phyloP scores from a whole-genome alignment of 176 grass and related monocot species.

The Cymbopogon citratus region DNA sequence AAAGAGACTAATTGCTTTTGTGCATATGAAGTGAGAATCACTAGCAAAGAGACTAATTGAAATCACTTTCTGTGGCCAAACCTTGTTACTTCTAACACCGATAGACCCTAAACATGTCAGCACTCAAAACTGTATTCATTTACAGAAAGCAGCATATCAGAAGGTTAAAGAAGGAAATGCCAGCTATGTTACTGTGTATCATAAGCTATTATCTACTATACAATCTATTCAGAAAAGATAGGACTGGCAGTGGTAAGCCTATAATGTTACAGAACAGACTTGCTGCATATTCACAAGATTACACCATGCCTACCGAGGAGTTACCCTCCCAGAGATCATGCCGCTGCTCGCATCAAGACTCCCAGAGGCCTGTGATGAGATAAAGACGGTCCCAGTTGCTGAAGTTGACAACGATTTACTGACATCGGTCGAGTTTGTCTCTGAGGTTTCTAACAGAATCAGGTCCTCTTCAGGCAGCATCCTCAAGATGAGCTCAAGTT shows the following conservation, averaged over 20 bases:
- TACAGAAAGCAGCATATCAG: neutral
- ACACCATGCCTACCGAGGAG: slow-evolving; percentile 27
- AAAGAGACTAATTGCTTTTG: neutral
- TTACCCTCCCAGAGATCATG: slow-evolving; percentile 21
- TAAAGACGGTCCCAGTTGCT: neutral
- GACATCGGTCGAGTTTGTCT: slow-evolving; percentile 17
- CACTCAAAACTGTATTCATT: slow-evolving; percentile 1
- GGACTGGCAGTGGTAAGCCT: neutral
- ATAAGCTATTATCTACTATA: neutral
- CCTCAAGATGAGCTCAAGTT: slow-evolving; percentile 58
- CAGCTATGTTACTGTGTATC: neutral
- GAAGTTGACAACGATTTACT: slow-evolving; percentile 32
- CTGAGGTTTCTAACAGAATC: slow-evolving; percentile 23
- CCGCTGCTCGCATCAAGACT: slow-evolving; percentile 22
- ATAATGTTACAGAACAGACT: slow-evolving; percentile 9
- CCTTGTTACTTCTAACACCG: neutral
- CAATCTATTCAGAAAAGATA: neutral
- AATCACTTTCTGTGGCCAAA: neutral
- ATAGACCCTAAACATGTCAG: neutral
- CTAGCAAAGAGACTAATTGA: neutral
- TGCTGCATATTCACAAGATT: neutral
- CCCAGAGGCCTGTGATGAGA: slow-evolving; percentile 31
- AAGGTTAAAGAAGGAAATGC: neutral
- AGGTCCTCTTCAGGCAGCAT: slow-evolving; percentile 55
- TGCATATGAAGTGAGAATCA: neutral